phyloP scores from a whole-genome alignment of 1,284 basidiomycete species.

The Chondrostereum purpureum region DNA sequence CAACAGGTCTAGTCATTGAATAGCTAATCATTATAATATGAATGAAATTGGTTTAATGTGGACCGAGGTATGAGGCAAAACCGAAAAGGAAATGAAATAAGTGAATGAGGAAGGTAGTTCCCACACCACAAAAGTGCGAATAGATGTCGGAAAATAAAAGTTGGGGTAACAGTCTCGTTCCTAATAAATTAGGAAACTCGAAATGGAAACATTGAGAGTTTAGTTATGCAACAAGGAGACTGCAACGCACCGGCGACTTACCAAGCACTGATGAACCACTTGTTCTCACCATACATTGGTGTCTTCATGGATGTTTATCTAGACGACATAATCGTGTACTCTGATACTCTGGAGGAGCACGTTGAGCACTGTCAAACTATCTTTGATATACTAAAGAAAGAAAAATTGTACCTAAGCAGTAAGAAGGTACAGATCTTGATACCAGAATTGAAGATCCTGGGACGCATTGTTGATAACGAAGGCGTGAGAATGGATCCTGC shows the following conservation, averaged over 20 bases:
- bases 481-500: slow-evolving; percentile 18
- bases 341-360: slow-evolving; percentile 21
- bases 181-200: no score
- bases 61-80: no score
- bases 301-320: slow-evolving; percentile 22
- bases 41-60: no score
- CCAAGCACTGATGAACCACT: slow-evolving; percentile 25
- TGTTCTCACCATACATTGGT: slow-evolving; percentile 21
- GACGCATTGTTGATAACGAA: slow-evolving; percentile 15
- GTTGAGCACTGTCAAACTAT: slow-evolving; percentile 18
- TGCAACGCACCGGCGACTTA: slow-evolving; percentile 30
- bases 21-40: no score
- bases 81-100: no score
- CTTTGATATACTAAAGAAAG: slow-evolving; percentile 13
- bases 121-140: no score
- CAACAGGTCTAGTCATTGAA: no score
- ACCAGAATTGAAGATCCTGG: slow-evolving; percentile 15
- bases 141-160: no score
- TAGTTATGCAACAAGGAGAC: slow-evolving; percentile 30
- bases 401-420: slow-evolving; percentile 11
- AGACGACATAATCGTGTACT: slow-evolving; percentile 24
- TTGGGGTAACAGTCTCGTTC: no score
- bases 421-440: slow-evolving; percentile 20
- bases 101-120: no score
- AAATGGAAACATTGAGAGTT: slow-evolving; percentile 29